Base-by-base conservation (phyloP, 768 basidiomycete genomes). In the Asterophora lycoperdoides region DNA sequence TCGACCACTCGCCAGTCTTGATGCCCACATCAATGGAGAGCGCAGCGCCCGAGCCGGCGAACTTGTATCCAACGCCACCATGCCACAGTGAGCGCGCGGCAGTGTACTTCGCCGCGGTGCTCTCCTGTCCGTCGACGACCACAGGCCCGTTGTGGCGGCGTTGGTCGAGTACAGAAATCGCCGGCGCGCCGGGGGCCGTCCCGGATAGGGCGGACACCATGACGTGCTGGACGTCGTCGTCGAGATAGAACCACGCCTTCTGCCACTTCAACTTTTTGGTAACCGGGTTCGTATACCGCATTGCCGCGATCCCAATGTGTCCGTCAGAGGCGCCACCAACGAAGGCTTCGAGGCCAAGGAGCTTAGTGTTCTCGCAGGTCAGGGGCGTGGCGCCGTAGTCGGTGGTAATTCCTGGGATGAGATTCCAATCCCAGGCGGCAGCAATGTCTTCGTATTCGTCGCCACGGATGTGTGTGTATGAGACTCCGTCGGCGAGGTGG, bases 351-450 rank as follows among this genome's bases (percentile, higher is more conserved):
- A 76, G 55, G 1, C 83, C 85, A 4, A 61, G 67, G 44, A 67
- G 64, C 13, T 59, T 53, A 1, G 76, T 73, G 26, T 67, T 65
- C 10, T 52, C 61, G 56, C 84, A 86, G 26, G 60, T 59, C 13
- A 88, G 70, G 0, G 72, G 65, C 0, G 86, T 86, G 3, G 68
- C 77, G 13, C 66, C 69, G 56, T 85, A 84, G 60, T 87, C 81
- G 19, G 76, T 73, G 1, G 86, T 88, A 33, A 73, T 86, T 0
- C 86, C 86, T 4, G 86, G 86, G 19, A 88, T 79, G 8, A 84
- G 70, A 55, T 87, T 79, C 86, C 86, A 89, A 61, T 89, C 83
- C 86, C 84, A 85, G 0, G 80, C 72, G 1, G 81, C 86, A 5
- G 79, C 67, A 34, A 87, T 87, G 58, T 86, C 84, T 60, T 85